Percentiles rank a stretch among this genome's conserved stretches.
phyloP scores from a whole-genome alignment of 2,329 filamentous ascomycete genomes.

The Zelopaecilomyces penicillatus region DNA sequence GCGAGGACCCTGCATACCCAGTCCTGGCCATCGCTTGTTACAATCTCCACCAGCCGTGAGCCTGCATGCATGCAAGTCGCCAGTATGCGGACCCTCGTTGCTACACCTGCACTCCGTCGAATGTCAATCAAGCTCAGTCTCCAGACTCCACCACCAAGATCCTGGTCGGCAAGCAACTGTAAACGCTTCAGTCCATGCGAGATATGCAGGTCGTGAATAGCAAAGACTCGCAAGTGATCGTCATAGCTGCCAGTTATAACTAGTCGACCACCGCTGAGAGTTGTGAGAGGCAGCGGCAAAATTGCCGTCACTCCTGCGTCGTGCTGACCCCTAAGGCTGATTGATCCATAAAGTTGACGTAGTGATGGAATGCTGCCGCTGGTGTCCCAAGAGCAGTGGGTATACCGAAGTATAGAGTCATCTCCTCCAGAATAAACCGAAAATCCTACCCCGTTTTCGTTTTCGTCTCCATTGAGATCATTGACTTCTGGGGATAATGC shows the following conservation, averaged over 20 bases:
- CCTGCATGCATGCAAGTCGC: conserved; percentile 95
- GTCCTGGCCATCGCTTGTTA: conserved; percentile 23
- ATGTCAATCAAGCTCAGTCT: conserved; percentile 56
- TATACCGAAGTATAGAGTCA: conserved; percentile 54
- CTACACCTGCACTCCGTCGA: conserved; percentile 15
- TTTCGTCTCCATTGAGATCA: conserved; percentile 9
- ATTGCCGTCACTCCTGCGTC: conserved; percentile 84
- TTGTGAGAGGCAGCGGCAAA: conserved; percentile 50
- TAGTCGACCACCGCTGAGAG: conserved; percentile 40
- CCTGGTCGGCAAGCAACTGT: conserved; percentile 51
- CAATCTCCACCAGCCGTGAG: conserved; percentile 51
- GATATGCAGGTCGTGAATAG: conserved; percentile 33
- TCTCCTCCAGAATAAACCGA: conserved; percentile 66
- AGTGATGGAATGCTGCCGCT: conserved; percentile 8
- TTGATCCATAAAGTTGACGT: conserved; percentile 16
- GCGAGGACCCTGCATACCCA: conserved; percentile 60
- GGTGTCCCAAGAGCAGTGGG: conserved; percentile 21
- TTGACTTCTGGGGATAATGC: conserved; percentile 41
- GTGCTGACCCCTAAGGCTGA: conserved; percentile 44
- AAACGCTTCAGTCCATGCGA: conserved; percentile 34
- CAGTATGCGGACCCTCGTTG: conserved; percentile 44
- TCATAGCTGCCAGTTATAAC: conserved; percentile 89
- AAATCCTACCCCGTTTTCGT: conserved; percentile 18
- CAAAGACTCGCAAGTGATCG: conserved; percentile 65
- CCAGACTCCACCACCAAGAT: conserved; percentile 81